Percentiles rank a stretch among this genome's conserved stretches.
These are phyloP conservation scores for Ceratocystis ficicola DNA, from an alignment of 2,329 filamentous ascomycete species.

Conservation along the genomic window DNA sequence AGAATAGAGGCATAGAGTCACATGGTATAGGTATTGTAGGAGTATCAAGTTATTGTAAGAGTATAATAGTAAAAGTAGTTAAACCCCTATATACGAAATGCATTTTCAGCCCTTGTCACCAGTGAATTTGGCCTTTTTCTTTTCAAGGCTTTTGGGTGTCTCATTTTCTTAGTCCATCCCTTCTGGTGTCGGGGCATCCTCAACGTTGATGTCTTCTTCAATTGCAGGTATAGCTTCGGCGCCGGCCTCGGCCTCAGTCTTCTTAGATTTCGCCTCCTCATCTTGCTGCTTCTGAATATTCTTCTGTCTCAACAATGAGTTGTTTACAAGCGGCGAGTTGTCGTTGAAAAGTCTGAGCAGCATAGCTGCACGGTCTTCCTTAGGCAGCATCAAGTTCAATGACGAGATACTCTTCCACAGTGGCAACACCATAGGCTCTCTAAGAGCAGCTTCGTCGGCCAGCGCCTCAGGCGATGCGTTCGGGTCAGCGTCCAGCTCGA, in stretches of 20 bases:
- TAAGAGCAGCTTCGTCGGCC: constrained; percentile 35
- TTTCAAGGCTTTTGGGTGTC: too few relatives aligned
- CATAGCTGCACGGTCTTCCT: constrained; percentile 91
- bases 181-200: constrained; percentile 32
- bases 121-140: not conserved
- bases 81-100: constrained; percentile 14
- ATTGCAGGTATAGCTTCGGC: constrained; percentile 24
- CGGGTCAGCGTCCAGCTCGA: constrained; percentile 60
- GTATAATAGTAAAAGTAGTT: not conserved
- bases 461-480: constrained; percentile 16
- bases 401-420: constrained; percentile 88
- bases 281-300: constrained; percentile 30
- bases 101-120: not conserved
- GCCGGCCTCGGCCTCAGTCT: constrained; percentile 26
- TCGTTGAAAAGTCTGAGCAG: constrained; percentile 84
- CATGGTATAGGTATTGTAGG: not conserved
- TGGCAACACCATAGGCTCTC: constrained; percentile 75
- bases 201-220: constrained; percentile 28
- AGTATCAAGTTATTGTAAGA: constrained; percentile 9
- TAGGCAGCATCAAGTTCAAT: constrained; percentile 93
- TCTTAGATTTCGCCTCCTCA: constrained; percentile 26
- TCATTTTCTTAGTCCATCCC: constrained; percentile 20
- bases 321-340: constrained; percentile 68
- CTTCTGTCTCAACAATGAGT: constrained; percentile 41
- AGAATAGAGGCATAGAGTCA: constrained; percentile 24